phyloP scores from a whole-genome alignment of 2,329 filamentous ascomycete genomes.

The Penicillium sp. region DNA sequence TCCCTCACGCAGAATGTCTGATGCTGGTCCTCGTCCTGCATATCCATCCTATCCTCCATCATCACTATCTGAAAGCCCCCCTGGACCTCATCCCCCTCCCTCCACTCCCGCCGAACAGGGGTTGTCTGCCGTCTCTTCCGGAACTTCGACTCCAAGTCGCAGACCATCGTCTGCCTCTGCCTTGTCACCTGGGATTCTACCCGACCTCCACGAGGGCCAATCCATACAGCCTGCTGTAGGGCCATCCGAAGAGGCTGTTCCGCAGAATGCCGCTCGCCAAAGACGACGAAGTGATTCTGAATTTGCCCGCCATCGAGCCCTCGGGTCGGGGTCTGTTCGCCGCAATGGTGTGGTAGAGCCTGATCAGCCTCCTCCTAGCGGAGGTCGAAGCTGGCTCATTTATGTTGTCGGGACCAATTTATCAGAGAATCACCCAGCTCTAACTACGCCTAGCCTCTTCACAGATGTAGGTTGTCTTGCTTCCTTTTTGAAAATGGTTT shows the following conservation, averaged over 20 bases:
- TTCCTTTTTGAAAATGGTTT: not conserved
- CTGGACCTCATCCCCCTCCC: constrained; percentile 64
- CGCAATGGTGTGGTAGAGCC: constrained; percentile 69
- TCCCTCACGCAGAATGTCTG: constrained; percentile 37
- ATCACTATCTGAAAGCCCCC: constrained; percentile 58
- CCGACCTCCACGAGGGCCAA: constrained; percentile 45
- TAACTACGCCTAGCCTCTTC: constrained; percentile 71
- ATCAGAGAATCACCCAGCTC: constrained; percentile 70
- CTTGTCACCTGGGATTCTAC: constrained; percentile 40
- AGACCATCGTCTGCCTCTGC: constrained; percentile 54
- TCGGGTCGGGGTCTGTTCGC: constrained; percentile 65
- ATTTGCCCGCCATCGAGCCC: constrained; percentile 58
- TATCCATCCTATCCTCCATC: constrained; percentile 44
- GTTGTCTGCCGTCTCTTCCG: constrained; percentile 59
- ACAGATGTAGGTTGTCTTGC: constrained; percentile 59
- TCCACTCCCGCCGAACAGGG: constrained; percentile 66
- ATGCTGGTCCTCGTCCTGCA: constrained; percentile 32
- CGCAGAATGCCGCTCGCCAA: constrained; percentile 52
- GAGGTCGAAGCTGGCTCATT: constrained; percentile 70
- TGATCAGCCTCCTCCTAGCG: constrained; percentile 52
- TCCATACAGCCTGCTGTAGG: constrained; percentile 41
- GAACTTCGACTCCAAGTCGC: constrained; percentile 54
- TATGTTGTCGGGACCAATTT: constrained; percentile 73
- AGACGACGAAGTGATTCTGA: constrained; percentile 64
- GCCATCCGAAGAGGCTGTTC: constrained; percentile 47